phyloP scores from a whole-genome alignment of 306 rosid genomes.

The Datisca glomerata region DNA sequence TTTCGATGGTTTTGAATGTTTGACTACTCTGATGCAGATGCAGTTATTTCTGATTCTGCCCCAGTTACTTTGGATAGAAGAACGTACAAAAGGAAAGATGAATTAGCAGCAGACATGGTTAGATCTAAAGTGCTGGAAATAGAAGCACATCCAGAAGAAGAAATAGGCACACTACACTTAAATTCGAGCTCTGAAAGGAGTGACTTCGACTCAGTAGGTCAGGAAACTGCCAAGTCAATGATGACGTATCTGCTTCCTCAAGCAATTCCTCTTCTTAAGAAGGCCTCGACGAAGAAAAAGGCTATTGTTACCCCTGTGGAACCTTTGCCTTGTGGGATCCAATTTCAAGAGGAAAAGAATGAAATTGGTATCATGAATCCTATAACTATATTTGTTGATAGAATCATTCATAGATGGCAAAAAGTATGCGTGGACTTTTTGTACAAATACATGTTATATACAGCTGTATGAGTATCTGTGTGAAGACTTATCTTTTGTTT shows the following conservation, averaged over 20 bases:
- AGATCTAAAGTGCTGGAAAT: slow-evolving; percentile 25
- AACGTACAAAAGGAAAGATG: slow-evolving; percentile 13
- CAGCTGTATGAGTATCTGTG: not conserved
- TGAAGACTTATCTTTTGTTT: slow-evolving; percentile 1
- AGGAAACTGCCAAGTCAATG: slow-evolving; percentile 66
- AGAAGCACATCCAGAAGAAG: slow-evolving; percentile 26
- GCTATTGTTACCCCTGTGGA: slow-evolving; percentile 16
- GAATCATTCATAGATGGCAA: no score
- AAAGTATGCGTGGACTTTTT: no score
- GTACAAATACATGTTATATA: no score
- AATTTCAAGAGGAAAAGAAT: slow-evolving; percentile 19
- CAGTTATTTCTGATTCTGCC: slow-evolving; percentile 38
- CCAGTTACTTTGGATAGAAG: slow-evolving; percentile 24
- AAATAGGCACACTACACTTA: slow-evolving; percentile 18
- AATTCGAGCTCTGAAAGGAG: slow-evolving; percentile 26
- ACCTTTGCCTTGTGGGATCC: slow-evolving; percentile 15
- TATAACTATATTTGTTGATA: no score
- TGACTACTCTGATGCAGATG: slow-evolving; percentile 22
- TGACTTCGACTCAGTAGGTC: slow-evolving; percentile 45
- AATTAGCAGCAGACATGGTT: slow-evolving; percentile 9
- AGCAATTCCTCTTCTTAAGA: slow-evolving; percentile 66
- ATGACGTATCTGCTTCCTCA: slow-evolving; percentile 78
- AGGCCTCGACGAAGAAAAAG: slow-evolving; percentile 31
- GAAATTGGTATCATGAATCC: no score
- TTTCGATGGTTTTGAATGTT: slow-evolving; percentile 2